These are phyloP conservation scores for Knoxdaviesia proteae DNA, from an alignment of 2,329 filamentous ascomycete species.

Conservation along the genomic window DNA sequence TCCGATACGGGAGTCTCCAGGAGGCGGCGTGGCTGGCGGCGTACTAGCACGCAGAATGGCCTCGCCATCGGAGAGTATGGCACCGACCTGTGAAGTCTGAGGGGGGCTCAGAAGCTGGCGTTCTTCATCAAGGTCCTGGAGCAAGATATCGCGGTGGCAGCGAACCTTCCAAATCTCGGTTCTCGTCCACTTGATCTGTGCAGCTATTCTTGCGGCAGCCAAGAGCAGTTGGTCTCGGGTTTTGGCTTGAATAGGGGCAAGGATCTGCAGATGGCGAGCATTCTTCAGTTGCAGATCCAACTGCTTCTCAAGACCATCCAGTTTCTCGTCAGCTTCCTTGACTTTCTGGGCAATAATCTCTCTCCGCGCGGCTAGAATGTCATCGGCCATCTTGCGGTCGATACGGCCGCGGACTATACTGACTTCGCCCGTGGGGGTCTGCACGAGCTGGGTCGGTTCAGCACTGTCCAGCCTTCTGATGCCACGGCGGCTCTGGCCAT, in stretches of 20 bases:
- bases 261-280: slow-evolving; percentile 68
- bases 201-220: slow-evolving; percentile 65
- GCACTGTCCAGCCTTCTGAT: slow-evolving; percentile 51
- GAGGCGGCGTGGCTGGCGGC: too few species aligned
- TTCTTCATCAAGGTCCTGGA: slow-evolving; percentile 72
- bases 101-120: slow-evolving; percentile 5
- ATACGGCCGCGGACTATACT: slow-evolving; percentile 53
- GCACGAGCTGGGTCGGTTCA: slow-evolving; percentile 35
- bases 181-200: slow-evolving; percentile 81
- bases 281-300: slow-evolving; percentile 73
- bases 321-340: slow-evolving; percentile 58
- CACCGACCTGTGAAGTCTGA: not conserved
- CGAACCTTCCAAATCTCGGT: slow-evolving; percentile 84
- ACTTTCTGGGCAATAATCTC: slow-evolving; percentile 74
- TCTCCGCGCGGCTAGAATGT: slow-evolving; percentile 64
- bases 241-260: slow-evolving; percentile 80
- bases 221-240: slow-evolving; percentile 72
- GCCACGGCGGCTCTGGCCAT: slow-evolving; percentile 55
- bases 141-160: slow-evolving; percentile 75
- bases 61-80: too few species aligned
- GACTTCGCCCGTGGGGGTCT: slow-evolving; percentile 53
- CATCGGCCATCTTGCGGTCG: slow-evolving; percentile 64
- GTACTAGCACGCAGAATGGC: too few species aligned
- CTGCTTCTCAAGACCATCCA: slow-evolving; percentile 51
- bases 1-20: too few species aligned